Evolutionary conservation across 2,329 filamentous ascomycete species (phyloP).

Genomic region (Blastomyces parvus): DNA sequence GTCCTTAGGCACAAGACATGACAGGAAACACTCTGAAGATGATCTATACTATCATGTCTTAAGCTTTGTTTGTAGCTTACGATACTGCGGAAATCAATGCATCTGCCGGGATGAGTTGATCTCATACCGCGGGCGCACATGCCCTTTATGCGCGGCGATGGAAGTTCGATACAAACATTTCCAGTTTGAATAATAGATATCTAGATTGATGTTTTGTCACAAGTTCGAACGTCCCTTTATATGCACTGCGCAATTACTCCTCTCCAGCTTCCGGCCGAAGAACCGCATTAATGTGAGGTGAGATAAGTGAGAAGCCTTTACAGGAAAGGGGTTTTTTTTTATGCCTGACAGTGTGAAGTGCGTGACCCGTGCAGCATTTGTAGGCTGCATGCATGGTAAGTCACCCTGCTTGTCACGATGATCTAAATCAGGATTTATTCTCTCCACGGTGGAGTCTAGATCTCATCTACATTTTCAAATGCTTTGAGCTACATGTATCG

Average conservation of each 20-base stretch:
- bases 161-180: not conserved
- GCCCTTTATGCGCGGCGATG: not conserved
- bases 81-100: not conserved
- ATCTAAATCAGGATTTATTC: not conserved
- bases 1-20: not conserved
- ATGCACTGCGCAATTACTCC: not conserved
- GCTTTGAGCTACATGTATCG: not conserved
- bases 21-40: too few relatives aligned
- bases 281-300: not conserved
- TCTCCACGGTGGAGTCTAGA: not conserved
- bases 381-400: too few relatives aligned
- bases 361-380: not conserved
- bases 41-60: too few relatives aligned
- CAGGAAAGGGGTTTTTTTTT: not conserved
- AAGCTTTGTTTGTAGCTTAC: not conserved
- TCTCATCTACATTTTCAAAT: not conserved
- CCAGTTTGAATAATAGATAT: too few relatives aligned
- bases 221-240: not conserved
- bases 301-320: not conserved
- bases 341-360: not conserved
- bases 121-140: not conserved
- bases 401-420: too few relatives aligned
- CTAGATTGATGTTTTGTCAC: too few relatives aligned
- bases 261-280: not conserved
- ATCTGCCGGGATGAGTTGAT: not conserved